Conservation (phyloP, 1,284 basidiomycete genomes). For the Apiotrichum laibachii region DNA sequence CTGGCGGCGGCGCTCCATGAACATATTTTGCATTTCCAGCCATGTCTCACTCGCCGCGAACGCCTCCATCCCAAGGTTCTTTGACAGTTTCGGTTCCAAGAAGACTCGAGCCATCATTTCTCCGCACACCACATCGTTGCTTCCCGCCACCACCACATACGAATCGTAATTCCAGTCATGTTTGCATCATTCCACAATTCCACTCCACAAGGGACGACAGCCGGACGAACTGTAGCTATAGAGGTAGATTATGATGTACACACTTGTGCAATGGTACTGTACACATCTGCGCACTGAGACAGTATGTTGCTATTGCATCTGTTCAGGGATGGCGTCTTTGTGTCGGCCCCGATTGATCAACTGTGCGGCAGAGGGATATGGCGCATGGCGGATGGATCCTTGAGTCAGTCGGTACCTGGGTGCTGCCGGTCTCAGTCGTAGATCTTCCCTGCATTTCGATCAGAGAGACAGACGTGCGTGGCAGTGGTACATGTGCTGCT, state of each 20-base stretch:
- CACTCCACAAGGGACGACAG: not conserved
- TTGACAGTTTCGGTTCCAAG: constrained; percentile 1
- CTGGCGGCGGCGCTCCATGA: constrained; percentile 1
- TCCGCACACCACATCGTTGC: not conserved
- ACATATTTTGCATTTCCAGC: not conserved
- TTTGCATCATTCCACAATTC: constrained; percentile 11
- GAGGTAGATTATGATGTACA: constrained; percentile 19
- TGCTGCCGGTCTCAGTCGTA: no score
- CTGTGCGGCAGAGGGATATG: no score
- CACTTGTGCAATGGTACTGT: not conserved
- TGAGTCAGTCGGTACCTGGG: no score
- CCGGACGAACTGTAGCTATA: constrained; percentile 17
- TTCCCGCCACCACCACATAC: not conserved
- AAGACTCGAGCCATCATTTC: not conserved
- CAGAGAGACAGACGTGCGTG: no score
- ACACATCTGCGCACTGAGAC: not conserved
- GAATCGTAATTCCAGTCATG: constrained; percentile 6
- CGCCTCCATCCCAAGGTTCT: not conserved
- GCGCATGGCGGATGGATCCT: no score
- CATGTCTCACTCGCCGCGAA: not conserved
- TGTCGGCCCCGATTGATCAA: no score
- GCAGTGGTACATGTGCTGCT: no score
- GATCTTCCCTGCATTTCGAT: no score
- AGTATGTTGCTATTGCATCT: not conserved
- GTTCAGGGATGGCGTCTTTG: no score